phyloP scores from a whole-genome alignment of 192 early-diverging fungal genomes.

The Mortierella antarctica region DNA sequence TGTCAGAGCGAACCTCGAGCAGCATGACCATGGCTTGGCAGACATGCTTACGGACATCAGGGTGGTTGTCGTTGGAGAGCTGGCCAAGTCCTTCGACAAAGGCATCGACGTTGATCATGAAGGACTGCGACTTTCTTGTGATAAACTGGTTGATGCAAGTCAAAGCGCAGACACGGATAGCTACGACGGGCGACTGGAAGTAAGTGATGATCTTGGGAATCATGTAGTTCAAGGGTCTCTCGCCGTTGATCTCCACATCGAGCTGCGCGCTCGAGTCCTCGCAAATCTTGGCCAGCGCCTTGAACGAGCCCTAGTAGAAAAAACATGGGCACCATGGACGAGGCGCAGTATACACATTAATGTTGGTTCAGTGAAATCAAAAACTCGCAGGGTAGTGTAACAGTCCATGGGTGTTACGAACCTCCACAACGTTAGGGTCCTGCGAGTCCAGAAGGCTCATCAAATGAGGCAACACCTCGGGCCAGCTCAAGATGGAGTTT shows the following conservation, averaged over 20 bases:
- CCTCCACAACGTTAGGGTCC: slow-evolving; percentile 82
- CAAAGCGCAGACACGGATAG: slow-evolving; percentile 86
- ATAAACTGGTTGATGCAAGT: slow-evolving; percentile 90
- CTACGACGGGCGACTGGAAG: slow-evolving; percentile 79
- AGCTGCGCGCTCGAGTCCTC: slow-evolving; percentile 91
- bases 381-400: neutral
- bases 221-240: slow-evolving; percentile 84
- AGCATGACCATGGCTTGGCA: slow-evolving; percentile 95
- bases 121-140: slow-evolving; percentile 74
- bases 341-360: slow-evolving; percentile 7
- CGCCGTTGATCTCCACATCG: slow-evolving; percentile 78
- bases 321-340: neutral
- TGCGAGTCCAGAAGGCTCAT: slow-evolving; percentile 80
- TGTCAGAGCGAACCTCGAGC: slow-evolving; percentile 86
- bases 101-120: slow-evolving; percentile 74
- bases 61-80: slow-evolving; percentile 83
- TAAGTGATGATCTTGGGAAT: slow-evolving; percentile 90
- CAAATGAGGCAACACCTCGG: slow-evolving; percentile 82
- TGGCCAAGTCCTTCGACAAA: slow-evolving; percentile 86
- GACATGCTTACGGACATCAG: slow-evolving; percentile 89
- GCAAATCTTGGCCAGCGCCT: slow-evolving; percentile 94
- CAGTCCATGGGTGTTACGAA: slow-evolving; percentile 40
- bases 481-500: slow-evolving; percentile 81
- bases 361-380: neutral
- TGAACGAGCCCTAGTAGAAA: slow-evolving; percentile 77